Evolutionary conservation across 2,329 filamentous ascomycete genomes (phyloP).

Genomic region (Scleromitrula shiraiana): DNA sequence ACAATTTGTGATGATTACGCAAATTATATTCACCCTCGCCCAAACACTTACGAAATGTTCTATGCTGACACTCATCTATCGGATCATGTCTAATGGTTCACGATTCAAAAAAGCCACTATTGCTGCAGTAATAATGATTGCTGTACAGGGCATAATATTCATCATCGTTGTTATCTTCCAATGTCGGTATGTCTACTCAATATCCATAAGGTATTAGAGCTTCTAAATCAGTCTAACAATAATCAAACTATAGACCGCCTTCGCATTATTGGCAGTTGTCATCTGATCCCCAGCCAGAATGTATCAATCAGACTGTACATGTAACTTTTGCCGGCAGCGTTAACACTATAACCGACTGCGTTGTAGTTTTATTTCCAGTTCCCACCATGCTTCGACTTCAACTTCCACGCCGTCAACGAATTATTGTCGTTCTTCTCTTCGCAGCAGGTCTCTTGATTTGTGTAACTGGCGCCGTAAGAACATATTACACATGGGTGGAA

Average conservation of each 20-base stretch:
- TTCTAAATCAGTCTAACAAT: not conserved
- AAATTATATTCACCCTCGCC: conserved; percentile 31
- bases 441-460: conserved; percentile 40
- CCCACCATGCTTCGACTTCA: conserved; percentile 37
- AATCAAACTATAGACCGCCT: conserved; percentile 29
- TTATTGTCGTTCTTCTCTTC: conserved; percentile 39
- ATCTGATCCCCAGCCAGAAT: conserved; percentile 27
- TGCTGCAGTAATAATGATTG: conserved; percentile 28
- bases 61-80: conserved; percentile 26
- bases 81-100: conserved; percentile 31
- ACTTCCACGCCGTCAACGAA: conserved; percentile 39
- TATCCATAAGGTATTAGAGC: not conserved
- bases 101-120: conserved; percentile 25
- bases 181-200: conserved; percentile 30
- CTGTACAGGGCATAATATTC: conserved; percentile 27
- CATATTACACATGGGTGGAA: conserved; percentile 29
- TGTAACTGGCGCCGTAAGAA: conserved; percentile 31
- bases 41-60: conserved; percentile 32
- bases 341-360: conserved; percentile 51
- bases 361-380: conserved; percentile 43
- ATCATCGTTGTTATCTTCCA: conserved; percentile 33
- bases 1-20: conserved; percentile 31
- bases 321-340: conserved; percentile 46
- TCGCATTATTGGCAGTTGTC: conserved; percentile 32
- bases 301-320: conserved; percentile 42